Base-by-base conservation (phyloP, 2,329 filamentous ascomycete genomes). In the Nakataea oryzae region DNA sequence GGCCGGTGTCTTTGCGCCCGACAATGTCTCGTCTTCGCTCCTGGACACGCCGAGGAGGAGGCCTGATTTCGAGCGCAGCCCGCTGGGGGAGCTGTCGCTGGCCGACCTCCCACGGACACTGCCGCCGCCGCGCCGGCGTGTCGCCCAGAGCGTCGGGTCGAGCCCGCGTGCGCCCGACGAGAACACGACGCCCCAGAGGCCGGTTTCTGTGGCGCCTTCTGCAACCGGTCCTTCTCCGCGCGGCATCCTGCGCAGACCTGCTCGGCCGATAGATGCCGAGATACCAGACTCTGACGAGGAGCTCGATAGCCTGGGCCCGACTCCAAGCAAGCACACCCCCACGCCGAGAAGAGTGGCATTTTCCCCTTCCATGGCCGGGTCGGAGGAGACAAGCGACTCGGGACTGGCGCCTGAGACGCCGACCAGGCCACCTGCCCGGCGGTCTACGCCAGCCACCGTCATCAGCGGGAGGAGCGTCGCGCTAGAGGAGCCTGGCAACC, bases 251-350 rank as follows among this genome's bases (percentile, higher is more conserved):
- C 41, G 34, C 26, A 59, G 58, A 32, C 24, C 58, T n/a, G 27
- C 58, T 59, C 58, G 58, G 9, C 24, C 58, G 11, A 41, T 28
- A 27, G 58, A 54, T 1, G 62, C 63, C 2, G 78, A 81, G 62
- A 81, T 83, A 32, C 78, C 80, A 0, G 80, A 83, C 63, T 81
- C 80, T 1, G 80, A 82, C 50, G 78, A 77, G 13, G 78, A 79
- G 8, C 67, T 71, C 9, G 72, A 72, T 17, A 67, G 66, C 26
- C 58, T 69, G 54, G 65, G 57, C 24, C 65, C 64, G 69, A 73
- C 64, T 47, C 67, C 26, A 67, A 68, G 8, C 72, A 74, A 5
- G 66, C 66, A 3, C 30, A 12, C 27, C n/a, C 12, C 54, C 28
- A 50, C 41, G 41, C 41, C 41, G 21, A 17, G 24, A 3, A 56